Evolutionary conservation across 2,329 filamentous ascomycete genomes (phyloP), one percentile per base, ranked within the genome.

Genomic region (Pestalotiopsis sp.): DNA sequence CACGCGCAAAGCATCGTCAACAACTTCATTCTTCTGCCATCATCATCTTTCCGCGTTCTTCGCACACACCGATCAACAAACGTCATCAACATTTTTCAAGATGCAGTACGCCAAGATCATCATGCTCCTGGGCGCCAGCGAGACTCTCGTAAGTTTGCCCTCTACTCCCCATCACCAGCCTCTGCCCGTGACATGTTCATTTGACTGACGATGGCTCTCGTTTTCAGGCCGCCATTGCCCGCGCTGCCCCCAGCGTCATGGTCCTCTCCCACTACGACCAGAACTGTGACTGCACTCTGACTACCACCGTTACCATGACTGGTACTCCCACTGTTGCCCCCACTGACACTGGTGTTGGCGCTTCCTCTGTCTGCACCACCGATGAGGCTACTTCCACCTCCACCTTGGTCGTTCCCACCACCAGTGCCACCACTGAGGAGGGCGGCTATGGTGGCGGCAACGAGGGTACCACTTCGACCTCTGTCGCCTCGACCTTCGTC

Each of bases 91-190:
- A 14, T 27, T 17, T 31, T 27, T 63, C 39, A 67, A 56, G 58
- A 67, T 67, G 66, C 66, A 67, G 66, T 61, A 61, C n/a, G 49
- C 56, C 66, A 67, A 67, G 66, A 36, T 13, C 36, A 20, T 67
- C 25, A n/a, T 67, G n/a, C 14, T 67, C 41, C 7, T 63, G 4
- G 66, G 57, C 41, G 31, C 57, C 58, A 14, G 20, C 25, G 25
- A 38, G 39, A n/a, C 31, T 36, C 61, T 67, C 58, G 66, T 67
- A 67, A 67, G 66, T 45, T 49, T 64, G 4, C 61, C 17, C 4
- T 25, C 3, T 17, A 23, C 12, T 27, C 13, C 23, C 12, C n/a
- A 14, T 45, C 38, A 5, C 11, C n/a, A 17, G 13, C 38, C 20
- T 64, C 36, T n/a, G n/a, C 7, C 5, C 38, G 38, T 13, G 4